Conservation (phyloP, 2,329 filamentous ascomycete species). For the Xylaria sp. region DNA sequence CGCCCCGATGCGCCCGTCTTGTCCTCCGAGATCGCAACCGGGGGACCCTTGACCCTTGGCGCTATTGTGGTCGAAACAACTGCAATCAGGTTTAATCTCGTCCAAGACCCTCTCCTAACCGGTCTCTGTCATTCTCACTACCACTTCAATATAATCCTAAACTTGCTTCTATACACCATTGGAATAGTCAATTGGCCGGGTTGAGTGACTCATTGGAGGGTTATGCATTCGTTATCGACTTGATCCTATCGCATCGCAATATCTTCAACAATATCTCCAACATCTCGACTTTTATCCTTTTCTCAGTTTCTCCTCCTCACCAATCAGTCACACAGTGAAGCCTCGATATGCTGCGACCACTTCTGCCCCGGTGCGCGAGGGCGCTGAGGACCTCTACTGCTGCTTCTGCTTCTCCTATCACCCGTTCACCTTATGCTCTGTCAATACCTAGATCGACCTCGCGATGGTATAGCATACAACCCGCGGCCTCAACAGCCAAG, state of each 20-base stretch:
- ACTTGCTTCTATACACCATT: no score
- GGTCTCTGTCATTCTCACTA: neutral
- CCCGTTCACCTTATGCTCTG: conserved; percentile 41
- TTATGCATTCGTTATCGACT: no score
- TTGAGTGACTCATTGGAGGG: no score
- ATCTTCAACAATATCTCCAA: no score
- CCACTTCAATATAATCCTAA: no score
- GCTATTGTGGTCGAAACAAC: neutral
- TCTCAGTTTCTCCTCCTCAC: neutral
- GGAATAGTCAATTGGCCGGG: no score
- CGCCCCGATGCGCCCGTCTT: conserved; percentile 25
- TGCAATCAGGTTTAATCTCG: neutral
- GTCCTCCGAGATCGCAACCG: conserved; percentile 33
- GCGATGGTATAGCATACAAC: conserved; percentile 60
- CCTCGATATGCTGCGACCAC: conserved; percentile 52
- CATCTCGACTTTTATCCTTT: neutral
- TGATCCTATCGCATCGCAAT: no score
- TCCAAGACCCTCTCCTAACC: no score
- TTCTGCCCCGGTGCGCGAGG: conserved; percentile 49
- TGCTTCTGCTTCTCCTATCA: conserved; percentile 32
- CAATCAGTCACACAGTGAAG: neutral
- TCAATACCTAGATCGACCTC: conserved; percentile 37
- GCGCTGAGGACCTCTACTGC: conserved; percentile 41
- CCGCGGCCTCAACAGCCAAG: conserved; percentile 55
- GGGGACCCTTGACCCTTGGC: neutral